These are phyloP conservation scores for Cornus suecica DNA, from an alignment of 148 eudicot genomes.

Conservation along the genomic window DNA sequence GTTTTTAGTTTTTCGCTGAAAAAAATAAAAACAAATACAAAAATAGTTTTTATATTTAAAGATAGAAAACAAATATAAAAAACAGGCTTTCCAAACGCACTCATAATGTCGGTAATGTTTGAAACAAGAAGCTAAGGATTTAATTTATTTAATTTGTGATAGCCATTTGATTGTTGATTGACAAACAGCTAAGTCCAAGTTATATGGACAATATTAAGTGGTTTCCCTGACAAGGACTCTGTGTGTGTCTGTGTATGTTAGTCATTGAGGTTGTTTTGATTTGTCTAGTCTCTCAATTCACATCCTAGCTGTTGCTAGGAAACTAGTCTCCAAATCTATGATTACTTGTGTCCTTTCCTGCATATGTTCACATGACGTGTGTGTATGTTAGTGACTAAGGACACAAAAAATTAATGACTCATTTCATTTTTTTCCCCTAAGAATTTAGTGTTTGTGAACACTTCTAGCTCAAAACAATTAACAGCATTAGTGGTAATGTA, in stretches of 20 bases:
- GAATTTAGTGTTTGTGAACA: too few relatives aligned
- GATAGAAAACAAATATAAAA: too few relatives aligned
- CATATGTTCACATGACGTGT: background rate
- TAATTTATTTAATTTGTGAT: background rate
- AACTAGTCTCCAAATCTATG: constrained; percentile 2
- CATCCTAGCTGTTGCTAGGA: background rate
- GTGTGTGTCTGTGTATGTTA: background rate
- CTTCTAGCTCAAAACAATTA: too few relatives aligned
- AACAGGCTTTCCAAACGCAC: too few relatives aligned
- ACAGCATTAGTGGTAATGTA: too few relatives aligned
- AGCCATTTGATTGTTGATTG: background rate
- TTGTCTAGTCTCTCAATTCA: background rate
- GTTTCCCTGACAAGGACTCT: background rate
- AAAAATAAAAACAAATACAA: too few relatives aligned
- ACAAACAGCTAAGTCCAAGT: background rate
- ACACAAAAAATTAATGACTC: too few relatives aligned
- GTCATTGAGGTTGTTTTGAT: background rate
- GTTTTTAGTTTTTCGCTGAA: too few relatives aligned
- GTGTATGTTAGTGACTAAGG: too few relatives aligned
- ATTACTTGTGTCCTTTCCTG: constrained; percentile 4
- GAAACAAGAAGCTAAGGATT: background rate
- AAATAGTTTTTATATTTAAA: too few relatives aligned
- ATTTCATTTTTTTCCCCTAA: too few relatives aligned
- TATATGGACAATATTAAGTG: background rate
- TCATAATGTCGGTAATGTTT: background rate